A percentile compares a stretch with the other conserved stretches of the same genome.
Conservation (phyloP, 805 yeast species). For the Clavispora carvajalis region DNA sequence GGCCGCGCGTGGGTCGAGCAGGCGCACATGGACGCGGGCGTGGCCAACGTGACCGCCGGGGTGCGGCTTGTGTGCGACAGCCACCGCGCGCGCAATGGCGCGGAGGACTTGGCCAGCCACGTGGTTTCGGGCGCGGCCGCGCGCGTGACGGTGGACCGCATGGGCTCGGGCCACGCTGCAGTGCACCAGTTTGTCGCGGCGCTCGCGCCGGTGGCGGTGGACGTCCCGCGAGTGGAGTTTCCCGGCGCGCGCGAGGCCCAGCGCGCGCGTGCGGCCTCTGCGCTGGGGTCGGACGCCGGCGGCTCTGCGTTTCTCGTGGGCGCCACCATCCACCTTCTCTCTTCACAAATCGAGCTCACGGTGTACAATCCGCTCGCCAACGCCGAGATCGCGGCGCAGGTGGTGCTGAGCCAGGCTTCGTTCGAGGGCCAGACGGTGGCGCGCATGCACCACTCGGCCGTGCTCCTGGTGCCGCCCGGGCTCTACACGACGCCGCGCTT, state of each 20-base stretch:
- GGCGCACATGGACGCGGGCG: conserved; percentile 40
- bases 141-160: conserved; percentile 1
- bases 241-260: not conserved
- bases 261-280: too few relatives aligned
- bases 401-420: conserved; percentile 44
- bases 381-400: conserved; percentile 35
- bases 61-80: not conserved
- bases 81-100: not conserved
- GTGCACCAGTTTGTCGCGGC: not conserved
- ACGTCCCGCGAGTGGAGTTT: not conserved
- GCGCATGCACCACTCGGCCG: conserved; percentile 34
- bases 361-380: conserved; percentile 52
- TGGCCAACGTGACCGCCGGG: conserved; percentile 39
- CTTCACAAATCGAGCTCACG: conserved; percentile 50
- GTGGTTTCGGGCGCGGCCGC: conserved; percentile 15
- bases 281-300: not conserved
- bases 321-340: conserved; percentile 49
- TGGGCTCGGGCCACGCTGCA: not conserved
- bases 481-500: conserved; percentile 43
- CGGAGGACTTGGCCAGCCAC: conserved; percentile 18
- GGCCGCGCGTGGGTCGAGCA: conserved; percentile 25
- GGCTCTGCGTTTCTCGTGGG: conserved; percentile 40
- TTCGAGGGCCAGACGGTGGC: conserved; percentile 45
- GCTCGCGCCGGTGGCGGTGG: not conserved
- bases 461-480: conserved; percentile 49